phyloP scores from a whole-genome alignment of 768 basidiomycete genomes.

The Fomitopsis serialis region DNA sequence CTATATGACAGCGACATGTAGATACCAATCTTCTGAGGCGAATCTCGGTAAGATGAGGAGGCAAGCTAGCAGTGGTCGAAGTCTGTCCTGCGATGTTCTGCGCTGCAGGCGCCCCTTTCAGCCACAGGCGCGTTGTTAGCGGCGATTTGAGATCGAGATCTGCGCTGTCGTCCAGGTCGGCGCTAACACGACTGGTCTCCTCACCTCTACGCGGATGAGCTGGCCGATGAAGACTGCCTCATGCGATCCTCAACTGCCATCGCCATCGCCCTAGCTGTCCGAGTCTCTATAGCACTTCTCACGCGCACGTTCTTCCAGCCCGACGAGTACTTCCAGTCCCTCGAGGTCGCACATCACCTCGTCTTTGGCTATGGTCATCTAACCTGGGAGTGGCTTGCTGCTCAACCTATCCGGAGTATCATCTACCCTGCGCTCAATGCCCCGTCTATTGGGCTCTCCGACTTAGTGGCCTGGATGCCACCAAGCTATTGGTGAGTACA shows the following conservation, averaged over 20 bases:
- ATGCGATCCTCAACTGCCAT: slow-evolving; percentile 6
- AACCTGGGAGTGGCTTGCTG: slow-evolving; percentile 92
- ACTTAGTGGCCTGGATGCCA: slow-evolving; percentile 45
- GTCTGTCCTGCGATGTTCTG: too few species aligned
- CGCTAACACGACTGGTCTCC: background rate
- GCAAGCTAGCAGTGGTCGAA: too few species aligned
- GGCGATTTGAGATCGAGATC: background rate
- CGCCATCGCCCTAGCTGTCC: slow-evolving; percentile 19
- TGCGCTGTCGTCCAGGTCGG: background rate
- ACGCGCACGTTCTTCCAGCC: slow-evolving; percentile 93
- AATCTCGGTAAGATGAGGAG: too few species aligned
- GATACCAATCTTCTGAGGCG: too few species aligned
- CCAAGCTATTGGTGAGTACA: slow-evolving; percentile 56
- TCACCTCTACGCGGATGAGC: too few species aligned
- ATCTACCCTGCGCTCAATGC: slow-evolving; percentile 79
- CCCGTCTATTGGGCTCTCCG: slow-evolving; percentile 74
- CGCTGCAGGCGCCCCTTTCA: background rate
- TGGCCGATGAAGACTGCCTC: background rate
- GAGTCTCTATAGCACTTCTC: slow-evolving; percentile 56
- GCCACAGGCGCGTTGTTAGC: background rate
- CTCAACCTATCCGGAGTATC: slow-evolving; percentile 70
- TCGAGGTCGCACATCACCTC: slow-evolving; percentile 84
- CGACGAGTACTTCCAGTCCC: slow-evolving; percentile 93
- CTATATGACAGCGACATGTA: background rate
- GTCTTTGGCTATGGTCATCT: slow-evolving; percentile 90